phyloP scores from a whole-genome alignment of 2,329 filamentous ascomycete species.

The Neonectria sp. region DNA sequence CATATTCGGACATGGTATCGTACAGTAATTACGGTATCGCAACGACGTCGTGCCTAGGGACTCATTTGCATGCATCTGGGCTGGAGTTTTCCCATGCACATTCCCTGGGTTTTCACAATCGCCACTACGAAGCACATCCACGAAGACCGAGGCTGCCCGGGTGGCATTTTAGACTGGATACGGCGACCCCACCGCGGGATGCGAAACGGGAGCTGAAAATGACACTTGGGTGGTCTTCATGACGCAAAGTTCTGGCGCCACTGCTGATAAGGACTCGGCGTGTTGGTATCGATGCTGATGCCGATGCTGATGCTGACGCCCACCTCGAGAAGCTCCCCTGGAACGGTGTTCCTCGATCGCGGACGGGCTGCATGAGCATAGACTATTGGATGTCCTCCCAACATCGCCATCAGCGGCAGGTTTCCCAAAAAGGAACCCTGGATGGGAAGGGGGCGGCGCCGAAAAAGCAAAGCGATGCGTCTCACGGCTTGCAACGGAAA shows the following conservation, averaged over 20 bases:
- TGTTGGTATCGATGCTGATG: constrained; percentile 1
- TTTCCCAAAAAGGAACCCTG: constrained; percentile 23
- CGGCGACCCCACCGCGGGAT: constrained; percentile 15
- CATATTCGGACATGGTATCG: not conserved
- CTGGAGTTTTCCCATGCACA: not conserved
- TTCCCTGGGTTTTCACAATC: too few species aligned
- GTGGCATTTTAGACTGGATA: constrained; percentile 5
- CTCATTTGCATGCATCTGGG: not conserved
- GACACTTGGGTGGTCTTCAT: constrained; percentile 3
- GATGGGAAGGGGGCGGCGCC: constrained; percentile 1
- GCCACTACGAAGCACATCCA: not conserved
- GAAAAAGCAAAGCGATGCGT: constrained; percentile 15
- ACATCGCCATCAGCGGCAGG: constrained; percentile 18
- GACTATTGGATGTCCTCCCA: not conserved
- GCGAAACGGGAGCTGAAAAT: constrained; percentile 12
- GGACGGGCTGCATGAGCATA: not conserved
- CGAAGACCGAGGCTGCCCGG: not conserved
- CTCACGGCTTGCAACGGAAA: constrained; percentile 28
- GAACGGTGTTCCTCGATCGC: constrained; percentile 16
- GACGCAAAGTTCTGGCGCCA: constrained; percentile 13
- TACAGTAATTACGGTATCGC: not conserved
- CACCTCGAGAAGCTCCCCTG: constrained; percentile 10
- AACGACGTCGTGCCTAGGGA: not conserved
- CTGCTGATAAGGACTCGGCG: constrained; percentile 6
- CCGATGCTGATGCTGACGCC: constrained; percentile 15